Evolutionary conservation across 2,329 filamentous ascomycete species (phyloP), one percentile per base, ranked within the genome.

Genomic region (Passalora sequoiae): DNA sequence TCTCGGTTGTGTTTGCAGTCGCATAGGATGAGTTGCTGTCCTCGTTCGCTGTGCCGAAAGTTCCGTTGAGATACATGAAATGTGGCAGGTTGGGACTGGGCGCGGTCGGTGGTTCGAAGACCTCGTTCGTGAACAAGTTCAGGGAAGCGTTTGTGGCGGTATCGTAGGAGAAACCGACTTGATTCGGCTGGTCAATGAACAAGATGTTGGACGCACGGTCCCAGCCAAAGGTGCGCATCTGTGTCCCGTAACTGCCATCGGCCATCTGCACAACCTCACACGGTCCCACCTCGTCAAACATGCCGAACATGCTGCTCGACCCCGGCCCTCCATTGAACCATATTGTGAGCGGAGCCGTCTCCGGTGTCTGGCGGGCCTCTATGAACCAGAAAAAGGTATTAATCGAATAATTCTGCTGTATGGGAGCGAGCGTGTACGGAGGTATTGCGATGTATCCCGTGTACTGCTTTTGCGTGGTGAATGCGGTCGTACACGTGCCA

Each of bases 311-410:
- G 40, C 78, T 82, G 57, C 77, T 81, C 33, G 72, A 73, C 4
- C 81, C 81, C 1, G 81, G 81, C 1, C 81, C 81, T 38, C 81
- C 81, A 60, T 83, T 83, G 51, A 85, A 69, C 77, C 78, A 84
- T 57, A 84, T 75, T 3, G 78, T 76, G 36, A 81, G 61, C 4
- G 73, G 72, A 70, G 70, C 64, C 50, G 67, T 60, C 50, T 77
- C 58, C 0, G 72, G 69, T 29, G 69, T 66, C 22, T 68, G 57
- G 15, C 71, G 62, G 5, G 77, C 68, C 53, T 80, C 76, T 54
- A 81, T 75, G 55, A 79, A 81, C 75, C 77, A 79, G 62, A 81
- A 83, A 61, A 80, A 82, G 35, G 75, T 80, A 56, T 80, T 79
- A 51, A 80, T 78, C 2, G 72, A 68, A 52, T 79, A 79, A 43